Base-by-base conservation (phyloP, 495 filamentous ascomycete genomes). In the Paragyromitra xinjiangensis region DNA sequence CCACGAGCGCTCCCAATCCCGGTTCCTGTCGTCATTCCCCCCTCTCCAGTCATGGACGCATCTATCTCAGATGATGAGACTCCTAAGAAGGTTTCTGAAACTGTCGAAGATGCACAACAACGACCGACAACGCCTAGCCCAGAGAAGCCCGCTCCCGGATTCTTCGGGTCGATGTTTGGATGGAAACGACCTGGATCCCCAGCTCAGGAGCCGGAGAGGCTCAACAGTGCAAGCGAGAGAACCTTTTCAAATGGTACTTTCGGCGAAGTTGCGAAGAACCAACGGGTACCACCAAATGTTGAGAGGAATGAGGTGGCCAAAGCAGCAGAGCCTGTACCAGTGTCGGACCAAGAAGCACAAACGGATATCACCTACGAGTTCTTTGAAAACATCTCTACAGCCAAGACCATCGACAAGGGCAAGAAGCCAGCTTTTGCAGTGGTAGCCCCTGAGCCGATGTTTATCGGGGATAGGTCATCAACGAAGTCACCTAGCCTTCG, bases 311-410 rank as follows among this genome's bases (percentile, higher is more conserved):
- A 42, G 29, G 64, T 69, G n/a, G 64, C 50, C 40, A 77, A 77
- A 50, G 62, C 59, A 29, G 71, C 83, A 24, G 83, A 83, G 61
- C 50, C 73, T 45, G 62, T 69, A 16, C 69, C 86, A 55, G 90
- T 86, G 61, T 84, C 85, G 45, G 91, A 95, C 80, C 91, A 93
- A 68, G 87, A 88, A 62, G 88, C 89, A 14, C 93, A 96, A 83
- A 95, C 93, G 44, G 85, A 89, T 7, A 83, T 95, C 44, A 94
- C 92, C 14, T 89, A 90, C 0, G 88, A 91, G 53, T 89, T 89
- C 61, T 90, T 94, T 71, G 92, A 94, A 71, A 87, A 88, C 62
- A 84, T 80, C 1, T 58, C 78, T 29, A 48, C 45, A 34, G 77
- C 66, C 29, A 79, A 79, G 61, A 62, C 53, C 6, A 9, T 67